Conservation (phyloP, 2,329 filamentous ascomycete species). For the Xylariaceae sp. region DNA sequence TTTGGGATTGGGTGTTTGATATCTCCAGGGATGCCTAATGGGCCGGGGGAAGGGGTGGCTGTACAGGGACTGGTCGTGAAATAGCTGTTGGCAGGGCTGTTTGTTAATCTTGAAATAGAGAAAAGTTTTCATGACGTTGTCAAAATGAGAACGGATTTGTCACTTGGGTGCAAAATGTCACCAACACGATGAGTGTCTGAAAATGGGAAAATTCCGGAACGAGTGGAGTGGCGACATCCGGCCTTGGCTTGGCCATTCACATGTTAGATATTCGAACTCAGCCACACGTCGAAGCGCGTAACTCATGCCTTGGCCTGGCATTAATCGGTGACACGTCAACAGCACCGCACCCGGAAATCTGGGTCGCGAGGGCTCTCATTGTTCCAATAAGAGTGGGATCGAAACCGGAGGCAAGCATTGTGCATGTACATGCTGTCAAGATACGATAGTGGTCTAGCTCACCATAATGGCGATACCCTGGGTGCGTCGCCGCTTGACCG, state of each 20-base stretch:
- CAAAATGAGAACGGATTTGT: no score
- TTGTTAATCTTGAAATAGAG: slow-evolving; percentile 1
- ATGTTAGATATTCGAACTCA: slow-evolving; percentile 12
- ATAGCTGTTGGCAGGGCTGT: no score
- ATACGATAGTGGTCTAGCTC: slow-evolving; percentile 11
- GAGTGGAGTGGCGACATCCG: slow-evolving; percentile 36
- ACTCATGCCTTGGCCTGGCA: slow-evolving; percentile 28
- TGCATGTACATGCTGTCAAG: slow-evolving; percentile 26
- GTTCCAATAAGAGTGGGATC: slow-evolving; percentile 26
- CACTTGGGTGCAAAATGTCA: slow-evolving; percentile 22
- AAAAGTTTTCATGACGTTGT: slow-evolving; percentile 25
- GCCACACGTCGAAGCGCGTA: slow-evolving; percentile 23
- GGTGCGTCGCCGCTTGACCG: slow-evolving; percentile 24
- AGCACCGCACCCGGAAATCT: slow-evolving; percentile 36
- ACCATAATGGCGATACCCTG: slow-evolving; percentile 22
- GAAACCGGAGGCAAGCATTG: slow-evolving; percentile 28
- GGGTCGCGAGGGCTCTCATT: slow-evolving; percentile 32
- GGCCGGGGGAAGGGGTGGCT: not conserved
- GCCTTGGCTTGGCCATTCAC: slow-evolving; percentile 21
- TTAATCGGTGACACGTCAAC: slow-evolving; percentile 40
- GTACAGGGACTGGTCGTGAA: no score
- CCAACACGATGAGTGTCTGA: slow-evolving; percentile 22
- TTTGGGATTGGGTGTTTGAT: slow-evolving; percentile 6
- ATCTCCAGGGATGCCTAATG: slow-evolving; percentile 16
- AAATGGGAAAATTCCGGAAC: slow-evolving; percentile 41